Base-by-base conservation (phyloP, 108 stramenopile species). In the Asterionellopsis glacialis region DNA sequence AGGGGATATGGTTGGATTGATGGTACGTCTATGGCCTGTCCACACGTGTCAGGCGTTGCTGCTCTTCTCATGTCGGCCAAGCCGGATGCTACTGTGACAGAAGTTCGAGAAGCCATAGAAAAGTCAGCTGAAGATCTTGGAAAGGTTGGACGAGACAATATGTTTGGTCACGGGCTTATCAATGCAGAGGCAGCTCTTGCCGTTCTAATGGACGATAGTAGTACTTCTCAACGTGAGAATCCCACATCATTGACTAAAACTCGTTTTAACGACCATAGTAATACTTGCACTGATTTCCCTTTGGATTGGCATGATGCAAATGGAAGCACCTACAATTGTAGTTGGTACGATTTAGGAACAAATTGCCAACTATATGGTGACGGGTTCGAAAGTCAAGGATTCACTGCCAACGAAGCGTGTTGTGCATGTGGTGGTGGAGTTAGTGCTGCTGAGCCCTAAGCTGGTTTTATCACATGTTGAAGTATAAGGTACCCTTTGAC, bases 31-130 rank as follows among this genome's bases (percentile, higher is more conserved):
- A 85, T 83, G 80, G 82, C 86, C 12, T 48, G 60, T 15, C 82
- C 86, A 21, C 86, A 88, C 41, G 85, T 91, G 9, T 72, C 85
- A 1, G 90, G 83, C 18, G 81, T 79, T 23, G 79, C 80, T 26
- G 90, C 90, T 0, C 64, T 82, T 22, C 51, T 84, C 9, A 59
- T 58, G 72, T 63, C 69, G 9, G 70, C 68, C 50, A 69, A 67
- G 54, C 84, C 84, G 14, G 52, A 75, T 27, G 74, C 73, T 45
- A 68, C 69, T 41, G 73, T 67, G 48, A 27, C 52, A 33, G 75
- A 85, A 55, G 71, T 85, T 53, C 61, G 84, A 49, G 68, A 67
- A 52, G 84, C 74, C 0, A 42, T 79, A 40, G n/a, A 52, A 33
- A 5, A 51, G 10, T 55, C 61, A 43, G 73, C 73, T 11, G 9